Evolutionary conservation across 164 flowering plant species (phyloP).

Genomic region (Euptelea pleiosperma): DNA sequence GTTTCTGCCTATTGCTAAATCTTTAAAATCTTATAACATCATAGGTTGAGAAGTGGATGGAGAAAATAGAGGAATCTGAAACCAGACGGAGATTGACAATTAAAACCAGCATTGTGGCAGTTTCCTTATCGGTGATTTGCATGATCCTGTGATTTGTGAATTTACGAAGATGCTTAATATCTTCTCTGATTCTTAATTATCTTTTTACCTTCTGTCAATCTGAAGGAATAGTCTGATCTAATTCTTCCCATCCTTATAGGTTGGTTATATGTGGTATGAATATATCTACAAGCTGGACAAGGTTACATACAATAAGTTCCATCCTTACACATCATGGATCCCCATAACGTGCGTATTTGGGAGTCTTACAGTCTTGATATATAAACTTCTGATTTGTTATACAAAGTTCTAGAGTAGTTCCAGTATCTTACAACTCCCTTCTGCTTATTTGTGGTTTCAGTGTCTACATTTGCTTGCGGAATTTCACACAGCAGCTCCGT

Average conservation of each 20-base stretch:
- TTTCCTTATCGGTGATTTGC: conserved; percentile 60
- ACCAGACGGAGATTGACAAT: conserved; percentile 55
- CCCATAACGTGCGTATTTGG: conserved; percentile 81
- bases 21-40: conserved; percentile 2
- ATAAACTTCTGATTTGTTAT: not conserved
- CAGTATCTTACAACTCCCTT: conserved; percentile 5
- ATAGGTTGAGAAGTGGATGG: conserved; percentile 96
- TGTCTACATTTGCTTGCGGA: conserved; percentile 90
- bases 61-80: conserved; percentile 90
- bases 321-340: conserved; percentile 99
- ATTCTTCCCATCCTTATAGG: conserved; percentile 33
- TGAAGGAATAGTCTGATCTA: conserved; percentile 5
- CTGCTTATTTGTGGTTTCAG: conserved; percentile 40
- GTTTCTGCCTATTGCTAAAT: not conserved
- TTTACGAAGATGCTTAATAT: not conserved
- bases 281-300: conserved; percentile 93
- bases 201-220: conserved; percentile 2
- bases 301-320: conserved; percentile 78
- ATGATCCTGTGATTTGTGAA: conserved; percentile 12
- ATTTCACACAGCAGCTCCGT: conserved; percentile 87
- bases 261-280: conserved; percentile 89
- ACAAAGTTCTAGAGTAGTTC: conserved; percentile 1
- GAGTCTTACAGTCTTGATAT: not conserved
- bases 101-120: conserved; percentile 60
- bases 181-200: not conserved